phyloP scores from a whole-genome alignment of 495 filamentous ascomycete species.

The Tuber brumale region DNA sequence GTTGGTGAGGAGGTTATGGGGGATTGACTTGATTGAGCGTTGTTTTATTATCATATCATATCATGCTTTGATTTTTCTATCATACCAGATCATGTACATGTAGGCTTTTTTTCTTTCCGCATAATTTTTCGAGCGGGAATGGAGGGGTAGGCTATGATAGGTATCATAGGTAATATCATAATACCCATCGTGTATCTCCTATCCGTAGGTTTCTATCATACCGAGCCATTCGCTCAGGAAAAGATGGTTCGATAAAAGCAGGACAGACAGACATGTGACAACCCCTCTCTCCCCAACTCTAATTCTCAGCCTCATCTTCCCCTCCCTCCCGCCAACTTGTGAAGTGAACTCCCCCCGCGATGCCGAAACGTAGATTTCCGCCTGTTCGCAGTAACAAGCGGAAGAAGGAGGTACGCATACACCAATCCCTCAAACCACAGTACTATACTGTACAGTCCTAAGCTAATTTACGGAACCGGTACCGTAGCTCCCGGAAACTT shows the following conservation, averaged over 20 bases:
- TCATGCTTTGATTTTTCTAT: not conserved
- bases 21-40: not conserved
- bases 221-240: too few relatives aligned
- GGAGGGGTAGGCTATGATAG: too few relatives aligned
- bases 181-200: not conserved
- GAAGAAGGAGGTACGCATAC: slow-evolving; percentile 25
- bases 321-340: slow-evolving; percentile 7
- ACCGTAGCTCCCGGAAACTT: slow-evolving; percentile 24
- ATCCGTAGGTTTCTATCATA: not conserved
- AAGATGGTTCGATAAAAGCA: too few relatives aligned
- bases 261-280: not conserved
- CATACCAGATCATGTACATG: not conserved
- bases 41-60: not conserved
- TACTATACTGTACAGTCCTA: not conserved
- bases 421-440: not conserved
- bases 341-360: not conserved
- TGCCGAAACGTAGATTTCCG: slow-evolving; percentile 27
- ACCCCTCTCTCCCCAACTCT: slow-evolving; percentile 13
- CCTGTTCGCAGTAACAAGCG: slow-evolving; percentile 19
- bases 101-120: not conserved
- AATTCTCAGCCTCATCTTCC: slow-evolving; percentile 20
- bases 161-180: not conserved
- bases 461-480: slow-evolving; percentile 8
- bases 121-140: not conserved
- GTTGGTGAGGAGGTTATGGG: slow-evolving; percentile 25